Percentiles rank a stretch among this genome's conserved stretches.
phyloP scores from a whole-genome alignment of 371 early-diverging fungal species.

The Lichtheimia ornata region DNA sequence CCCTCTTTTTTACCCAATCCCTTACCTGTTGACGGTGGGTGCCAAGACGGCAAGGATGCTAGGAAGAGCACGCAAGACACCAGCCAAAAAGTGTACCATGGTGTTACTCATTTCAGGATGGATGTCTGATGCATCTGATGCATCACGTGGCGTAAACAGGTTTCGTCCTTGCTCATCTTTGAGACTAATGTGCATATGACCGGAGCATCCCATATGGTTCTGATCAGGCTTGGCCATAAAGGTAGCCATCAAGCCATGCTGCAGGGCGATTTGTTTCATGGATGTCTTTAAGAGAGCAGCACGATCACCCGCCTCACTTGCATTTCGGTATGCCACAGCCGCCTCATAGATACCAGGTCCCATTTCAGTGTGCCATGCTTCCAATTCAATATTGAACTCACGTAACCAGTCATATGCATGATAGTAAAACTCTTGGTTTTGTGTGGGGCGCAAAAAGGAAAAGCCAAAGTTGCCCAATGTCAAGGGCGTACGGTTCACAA shows the following conservation, averaged over 20 bases:
- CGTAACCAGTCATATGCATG: constrained; percentile 70
- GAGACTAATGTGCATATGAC: constrained; percentile 81
- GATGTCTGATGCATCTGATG: constrained; percentile 22
- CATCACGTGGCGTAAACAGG: constrained; percentile 46
- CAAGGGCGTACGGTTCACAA: constrained; percentile 54
- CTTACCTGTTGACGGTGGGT: constrained; percentile 78
- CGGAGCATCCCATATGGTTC: constrained; percentile 80
- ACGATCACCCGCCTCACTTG: constrained; percentile 72
- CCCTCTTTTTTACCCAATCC: neutral
- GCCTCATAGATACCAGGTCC: constrained; percentile 89
- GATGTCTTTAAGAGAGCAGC: constrained; percentile 80
- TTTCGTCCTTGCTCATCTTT: constrained; percentile 53
- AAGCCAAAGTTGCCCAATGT: constrained; percentile 88
- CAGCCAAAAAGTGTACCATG: constrained; percentile 74
- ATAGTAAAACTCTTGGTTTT: constrained; percentile 74
- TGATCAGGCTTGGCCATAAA: constrained; percentile 89
- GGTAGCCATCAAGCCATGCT: constrained; percentile 71
- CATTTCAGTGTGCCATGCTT: constrained; percentile 84
- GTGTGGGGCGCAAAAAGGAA: constrained; percentile 70
- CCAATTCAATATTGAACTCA: constrained; percentile 68
- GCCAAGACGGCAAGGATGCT: constrained; percentile 77
- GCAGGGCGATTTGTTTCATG: constrained; percentile 74
- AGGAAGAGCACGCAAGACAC: constrained; percentile 74
- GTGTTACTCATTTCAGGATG: constrained; percentile 50
- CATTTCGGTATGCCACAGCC: constrained; percentile 68